Conservation (phyloP, 73 alveolate species). For the Paramecium sonneborni region DNA sequence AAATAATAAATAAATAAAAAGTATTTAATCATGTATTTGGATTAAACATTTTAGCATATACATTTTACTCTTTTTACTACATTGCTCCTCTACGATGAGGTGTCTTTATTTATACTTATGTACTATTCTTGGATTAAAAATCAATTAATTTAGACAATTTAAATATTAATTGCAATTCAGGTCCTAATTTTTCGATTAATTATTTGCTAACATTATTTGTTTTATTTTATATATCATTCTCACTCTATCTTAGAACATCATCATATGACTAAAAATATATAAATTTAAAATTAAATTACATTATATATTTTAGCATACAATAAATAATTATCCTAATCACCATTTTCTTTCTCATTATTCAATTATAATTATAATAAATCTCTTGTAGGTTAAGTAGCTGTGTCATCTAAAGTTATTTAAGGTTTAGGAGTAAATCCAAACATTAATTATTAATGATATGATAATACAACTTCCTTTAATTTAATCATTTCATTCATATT, state of each 20-base stretch:
- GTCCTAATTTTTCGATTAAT: background rate
- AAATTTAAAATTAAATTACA: background rate
- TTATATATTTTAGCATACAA: background rate
- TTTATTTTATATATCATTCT: background rate
- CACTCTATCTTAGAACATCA: background rate
- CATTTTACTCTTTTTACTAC: background rate
- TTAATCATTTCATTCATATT: background rate
- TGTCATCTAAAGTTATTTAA: background rate
- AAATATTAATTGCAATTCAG: background rate
- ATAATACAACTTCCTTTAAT: background rate
- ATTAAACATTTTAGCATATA: background rate
- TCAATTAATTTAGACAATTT: background rate
- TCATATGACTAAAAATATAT: background rate
- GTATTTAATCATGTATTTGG: background rate
- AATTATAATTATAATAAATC: background rate
- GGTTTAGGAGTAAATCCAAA: conserved; percentile 27
- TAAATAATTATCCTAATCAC: background rate
- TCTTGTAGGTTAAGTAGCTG: background rate
- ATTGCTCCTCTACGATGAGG: background rate
- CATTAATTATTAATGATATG: background rate
- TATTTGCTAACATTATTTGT: background rate
- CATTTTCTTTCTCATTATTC: background rate
- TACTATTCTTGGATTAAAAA: background rate
- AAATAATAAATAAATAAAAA: background rate
- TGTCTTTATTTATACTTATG: background rate